These are phyloP conservation scores for Nadsonia fulvescens DNA, from an alignment of 805 yeast species.

Conservation along the genomic window DNA sequence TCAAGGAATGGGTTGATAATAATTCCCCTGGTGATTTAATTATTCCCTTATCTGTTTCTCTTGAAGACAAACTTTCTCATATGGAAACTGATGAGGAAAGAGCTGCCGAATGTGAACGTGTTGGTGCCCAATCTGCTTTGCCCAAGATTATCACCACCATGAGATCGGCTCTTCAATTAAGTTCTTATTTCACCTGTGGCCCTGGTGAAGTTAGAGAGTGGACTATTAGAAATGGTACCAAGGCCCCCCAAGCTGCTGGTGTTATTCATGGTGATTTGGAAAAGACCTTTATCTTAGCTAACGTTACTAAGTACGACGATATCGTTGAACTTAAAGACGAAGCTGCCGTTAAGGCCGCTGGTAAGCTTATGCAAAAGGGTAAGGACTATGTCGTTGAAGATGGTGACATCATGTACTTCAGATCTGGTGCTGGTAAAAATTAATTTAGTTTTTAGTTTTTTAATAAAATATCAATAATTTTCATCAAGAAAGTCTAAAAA, in stretches of 20 bases:
- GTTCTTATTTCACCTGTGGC: constrained; percentile 92
- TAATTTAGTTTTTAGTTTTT: constrained; percentile 13
- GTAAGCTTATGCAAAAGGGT: constrained; percentile 82
- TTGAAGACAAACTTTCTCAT: constrained; percentile 80
- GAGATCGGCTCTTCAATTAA: constrained; percentile 74
- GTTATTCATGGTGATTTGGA: constrained; percentile 91
- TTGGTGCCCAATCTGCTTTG: constrained; percentile 63
- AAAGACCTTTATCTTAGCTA: constrained; percentile 88
- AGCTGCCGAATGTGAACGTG: constrained; percentile 51
- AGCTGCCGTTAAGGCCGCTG: constrained; percentile 63
- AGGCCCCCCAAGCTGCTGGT: constrained; percentile 98
- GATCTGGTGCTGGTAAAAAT: constrained; percentile 86
- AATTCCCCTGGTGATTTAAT: constrained; percentile 80
- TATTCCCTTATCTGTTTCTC: constrained; percentile 81
- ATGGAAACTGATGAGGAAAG: constrained; percentile 75
- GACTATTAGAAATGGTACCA: constrained; percentile 83
- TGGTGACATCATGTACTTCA: constrained; percentile 81
- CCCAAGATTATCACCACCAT: constrained; percentile 74
- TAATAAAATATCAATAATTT: too few relatives aligned
- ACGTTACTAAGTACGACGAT: constrained; percentile 74
- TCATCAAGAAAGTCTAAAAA: too few relatives aligned
- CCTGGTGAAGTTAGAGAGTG: constrained; percentile 95
- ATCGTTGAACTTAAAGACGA: constrained; percentile 66
- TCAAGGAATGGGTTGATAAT: constrained; percentile 80
- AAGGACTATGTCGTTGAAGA: constrained; percentile 90